Evolutionary conservation across 2,329 filamentous ascomycete species (phyloP), one percentile per base, ranked within the genome.

Genomic region (Pseudogymnoascus sp.): DNA sequence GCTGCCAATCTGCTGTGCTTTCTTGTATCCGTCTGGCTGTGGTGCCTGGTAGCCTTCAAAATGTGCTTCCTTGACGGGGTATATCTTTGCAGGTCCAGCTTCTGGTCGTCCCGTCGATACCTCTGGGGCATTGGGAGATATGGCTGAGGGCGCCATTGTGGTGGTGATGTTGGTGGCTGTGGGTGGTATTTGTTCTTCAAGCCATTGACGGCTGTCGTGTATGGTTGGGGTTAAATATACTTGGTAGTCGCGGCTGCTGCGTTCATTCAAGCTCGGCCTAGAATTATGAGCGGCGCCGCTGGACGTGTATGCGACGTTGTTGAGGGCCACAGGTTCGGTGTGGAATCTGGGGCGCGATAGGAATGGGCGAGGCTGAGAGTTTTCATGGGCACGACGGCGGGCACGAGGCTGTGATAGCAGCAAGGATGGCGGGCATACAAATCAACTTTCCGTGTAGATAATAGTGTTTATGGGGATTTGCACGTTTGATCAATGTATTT

Each of bases 21-120:
- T 81, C 70, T 84, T 81, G 72, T 89, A 92, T 59, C 89, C 90
- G 70, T 93, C 87, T 7, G 80, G 77, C 69, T 84, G 79, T 1
- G 81, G 76, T 31, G 79, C 75, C 38, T 82, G 76, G 63, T 76
- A 80, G 65, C 80, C 80, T 66, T 86, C 83, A 70, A 87, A 87
- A 66, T 78, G 80, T 64, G 79, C 81, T 71, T 88, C 86, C 70
- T 82, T 83, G 64, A 85, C 81, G n/a, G 80, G 78, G 67, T 84
- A 85, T 62, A 88, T 79, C 44, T 79, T 70, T 79, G 65, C 84
- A 77, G 37, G 83, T 73, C 68, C 75, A 75, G 73, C 68, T 71
- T 72, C 65, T 60, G 59, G 59, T 21, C 38, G 40, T 62, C 40
- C 28, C 28, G 60, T n/a, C 18, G 14, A 50, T 59, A 33, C 42